A percentile compares a stretch with the other conserved stretches of the same genome.
Evolutionary conservation across 495 filamentous ascomycete species (phyloP).

Genomic region (Talaromyces adpressus): DNA sequence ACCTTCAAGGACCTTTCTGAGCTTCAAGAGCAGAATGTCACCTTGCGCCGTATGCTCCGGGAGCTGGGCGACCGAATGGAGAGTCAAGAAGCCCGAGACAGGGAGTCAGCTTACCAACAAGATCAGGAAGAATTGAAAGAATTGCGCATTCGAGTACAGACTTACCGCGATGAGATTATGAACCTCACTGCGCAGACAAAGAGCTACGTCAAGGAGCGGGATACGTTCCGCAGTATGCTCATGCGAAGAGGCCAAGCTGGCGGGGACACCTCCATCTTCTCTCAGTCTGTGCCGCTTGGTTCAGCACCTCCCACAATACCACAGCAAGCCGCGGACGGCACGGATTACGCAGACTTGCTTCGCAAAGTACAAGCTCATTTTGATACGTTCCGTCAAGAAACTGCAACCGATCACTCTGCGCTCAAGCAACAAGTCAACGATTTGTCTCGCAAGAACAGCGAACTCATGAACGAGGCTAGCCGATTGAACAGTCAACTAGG

Average conservation of each 20-base stretch:
- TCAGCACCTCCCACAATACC: slow-evolving; percentile 34
- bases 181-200: slow-evolving; percentile 72
- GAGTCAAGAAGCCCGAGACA: slow-evolving; percentile 70
- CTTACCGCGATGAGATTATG: slow-evolving; percentile 66
- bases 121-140: slow-evolving; percentile 68
- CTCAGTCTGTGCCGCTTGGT: slow-evolving; percentile 50
- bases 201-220: slow-evolving; percentile 89
- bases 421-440: slow-evolving; percentile 82
- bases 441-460: slow-evolving; percentile 70
- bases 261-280: slow-evolving; percentile 58
- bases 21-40: slow-evolving; percentile 82
- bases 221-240: slow-evolving; percentile 94
- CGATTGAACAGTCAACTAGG: slow-evolving; percentile 73
- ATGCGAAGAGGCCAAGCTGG: slow-evolving; percentile 61
- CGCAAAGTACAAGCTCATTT: slow-evolving; percentile 85
- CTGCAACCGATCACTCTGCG: slow-evolving; percentile 65
- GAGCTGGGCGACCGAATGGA: slow-evolving; percentile 87
- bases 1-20: slow-evolving; percentile 78
- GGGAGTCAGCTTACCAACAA: slow-evolving; percentile 59
- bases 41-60: slow-evolving; percentile 71
- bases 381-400: slow-evolving; percentile 82
- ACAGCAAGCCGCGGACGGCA: slow-evolving; percentile 35
- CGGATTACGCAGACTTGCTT: slow-evolving; percentile 62
- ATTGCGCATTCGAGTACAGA: slow-evolving; percentile 54
- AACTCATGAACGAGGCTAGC: slow-evolving; percentile 71